Base-by-base conservation (phyloP, 2,329 filamentous ascomycete species). In the Penicillium thymicola region DNA sequence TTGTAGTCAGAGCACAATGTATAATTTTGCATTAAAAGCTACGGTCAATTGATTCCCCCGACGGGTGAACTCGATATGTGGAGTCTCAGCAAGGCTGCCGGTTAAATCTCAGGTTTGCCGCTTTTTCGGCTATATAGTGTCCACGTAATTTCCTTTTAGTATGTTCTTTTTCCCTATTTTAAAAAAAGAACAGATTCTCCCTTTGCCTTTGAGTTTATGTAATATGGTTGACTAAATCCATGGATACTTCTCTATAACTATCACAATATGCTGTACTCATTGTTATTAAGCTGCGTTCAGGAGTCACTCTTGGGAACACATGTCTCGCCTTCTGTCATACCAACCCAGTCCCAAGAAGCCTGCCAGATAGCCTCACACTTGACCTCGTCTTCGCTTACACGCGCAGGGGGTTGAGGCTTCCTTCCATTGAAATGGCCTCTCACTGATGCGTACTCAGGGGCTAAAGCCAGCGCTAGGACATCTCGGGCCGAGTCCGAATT, bases 271-370 rank as follows among this genome's bases (percentile, higher is more conserved):
- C 8, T 4, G 14, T n/a, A 27, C 41, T n/a, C 16, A 9, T 43
- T 4, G 1, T 9, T 9, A 27, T 38, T 16, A 9, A 25, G 4
- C 4, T 25, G 16, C 4, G 2, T 18, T 18, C 8, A 36, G 28
- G 41, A 9, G 14, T 5, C 16, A 25, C 8, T 34, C 18, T 23
- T 30, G 2, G 47, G n/a, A 38, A 55, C 25, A 40, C 53, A 51
- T 4, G 53, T 51, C 25, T 55, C 53, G 5, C 10, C 34, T 23
- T 51, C 47, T 13, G 40, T 34, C 34, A 51, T 40, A 18, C 6
- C 25, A 38, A 23, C 37, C 53, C 53, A 55, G 4, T 45, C 13
- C 53, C 53, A 55, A 37, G 40, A 55, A 16, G 53, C 53, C 9
- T 40, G 9, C 53, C 53, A 55, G 4, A 55, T 28, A 30, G 46